A percentile compares a stretch with the other conserved stretches of the same genome.
Evolutionary conservation across 352 stramenopile species (phyloP).

Genomic region (Blastocystis sp.): DNA sequence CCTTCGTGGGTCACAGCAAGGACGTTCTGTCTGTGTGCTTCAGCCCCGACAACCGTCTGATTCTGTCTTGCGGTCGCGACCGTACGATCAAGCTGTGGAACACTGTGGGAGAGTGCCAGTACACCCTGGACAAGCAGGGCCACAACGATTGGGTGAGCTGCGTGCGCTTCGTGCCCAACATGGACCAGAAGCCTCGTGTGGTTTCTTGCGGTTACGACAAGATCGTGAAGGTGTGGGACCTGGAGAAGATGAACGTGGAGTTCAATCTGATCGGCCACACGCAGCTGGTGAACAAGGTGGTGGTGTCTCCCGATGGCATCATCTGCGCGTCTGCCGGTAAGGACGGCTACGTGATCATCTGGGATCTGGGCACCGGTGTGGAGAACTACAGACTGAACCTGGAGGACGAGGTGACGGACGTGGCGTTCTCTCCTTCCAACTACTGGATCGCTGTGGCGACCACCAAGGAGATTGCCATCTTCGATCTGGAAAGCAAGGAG

Average conservation of each 20-base stretch:
- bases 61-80: constrained; percentile 95
- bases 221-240: constrained; percentile 98
- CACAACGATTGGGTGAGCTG: too few species aligned
- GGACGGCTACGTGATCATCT: constrained; percentile 98
- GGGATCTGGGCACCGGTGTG: constrained; percentile 99
- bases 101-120: too few species aligned
- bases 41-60: constrained; percentile 95
- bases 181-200: constrained; percentile 86
- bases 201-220: constrained; percentile 98
- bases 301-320: constrained; percentile 92
- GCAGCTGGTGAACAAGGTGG: constrained; percentile 99
- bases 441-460: too few species aligned
- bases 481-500: too few species aligned
- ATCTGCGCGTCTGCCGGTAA: constrained; percentile 97
- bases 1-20: too few species aligned
- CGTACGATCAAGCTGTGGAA: constrained; percentile 99
- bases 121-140: too few species aligned
- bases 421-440: too few species aligned
- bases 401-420: too few species aligned
- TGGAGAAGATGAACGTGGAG: constrained; percentile 93
- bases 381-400: too few species aligned
- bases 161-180: too few species aligned
- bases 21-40: too few species aligned
- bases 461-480: too few species aligned
- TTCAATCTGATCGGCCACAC: constrained; percentile 95